These are phyloP conservation scores for Hypholoma sublateritium DNA, from an alignment of 768 basidiomycete species.

Conservation along the genomic window DNA sequence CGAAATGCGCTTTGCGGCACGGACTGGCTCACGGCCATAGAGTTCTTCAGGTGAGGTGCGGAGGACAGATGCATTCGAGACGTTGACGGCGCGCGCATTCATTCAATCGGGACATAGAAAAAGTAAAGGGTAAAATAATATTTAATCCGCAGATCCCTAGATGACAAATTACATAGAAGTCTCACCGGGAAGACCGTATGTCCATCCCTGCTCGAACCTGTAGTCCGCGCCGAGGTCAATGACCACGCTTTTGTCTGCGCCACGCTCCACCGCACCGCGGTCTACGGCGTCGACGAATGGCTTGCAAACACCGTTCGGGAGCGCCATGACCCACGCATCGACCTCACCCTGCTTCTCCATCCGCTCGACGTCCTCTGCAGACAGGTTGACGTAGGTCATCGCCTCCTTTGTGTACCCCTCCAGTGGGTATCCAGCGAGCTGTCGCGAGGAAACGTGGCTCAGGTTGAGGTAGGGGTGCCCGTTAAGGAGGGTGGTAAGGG, in stretches of 20 bases:
- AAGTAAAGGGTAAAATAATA: constrained; percentile 29
- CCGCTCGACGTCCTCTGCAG: constrained; percentile 70
- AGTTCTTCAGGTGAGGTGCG: constrained; percentile 58
- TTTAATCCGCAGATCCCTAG: constrained; percentile 18
- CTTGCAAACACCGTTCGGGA: constrained; percentile 96
- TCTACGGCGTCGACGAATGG: constrained; percentile 97
- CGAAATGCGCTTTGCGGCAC: constrained; percentile 79
- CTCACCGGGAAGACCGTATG: constrained; percentile 99
- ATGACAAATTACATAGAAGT: constrained; percentile 27
- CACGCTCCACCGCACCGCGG: constrained; percentile 61
- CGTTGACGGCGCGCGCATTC: background rate
- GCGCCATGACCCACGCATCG: constrained; percentile 98
- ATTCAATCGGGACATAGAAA: constrained; percentile 15
- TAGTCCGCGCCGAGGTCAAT: constrained; percentile 95
- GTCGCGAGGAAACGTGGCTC: constrained; percentile 95
- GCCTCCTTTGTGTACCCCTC: constrained; percentile 77
- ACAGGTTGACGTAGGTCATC: constrained; percentile 81
- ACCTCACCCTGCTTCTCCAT: constrained; percentile 91
- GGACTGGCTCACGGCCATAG: constrained; percentile 73
- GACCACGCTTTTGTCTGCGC: constrained; percentile 64
- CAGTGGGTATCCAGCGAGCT: constrained; percentile 81
- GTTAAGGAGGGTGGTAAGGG: constrained; percentile 83
- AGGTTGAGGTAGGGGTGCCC: constrained; percentile 86
- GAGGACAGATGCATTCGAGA: background rate
- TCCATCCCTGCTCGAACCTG: constrained; percentile 93